phyloP scores from a whole-genome alignment of 2,329 filamentous ascomycete species.

The Trichoderma simmonsii region DNA sequence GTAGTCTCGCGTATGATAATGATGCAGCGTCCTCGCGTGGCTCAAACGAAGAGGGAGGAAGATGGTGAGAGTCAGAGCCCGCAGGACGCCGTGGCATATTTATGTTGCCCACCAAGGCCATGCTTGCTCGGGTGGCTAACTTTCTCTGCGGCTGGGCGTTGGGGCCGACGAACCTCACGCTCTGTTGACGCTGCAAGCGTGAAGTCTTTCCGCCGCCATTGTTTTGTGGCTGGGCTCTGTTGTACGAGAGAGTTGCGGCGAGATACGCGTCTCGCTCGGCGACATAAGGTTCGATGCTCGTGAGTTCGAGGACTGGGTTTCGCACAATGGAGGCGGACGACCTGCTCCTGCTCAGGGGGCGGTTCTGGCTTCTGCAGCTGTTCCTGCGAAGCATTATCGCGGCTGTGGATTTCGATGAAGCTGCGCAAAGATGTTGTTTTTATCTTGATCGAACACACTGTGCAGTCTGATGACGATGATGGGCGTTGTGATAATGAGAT shows the following conservation, averaged over 20 bases:
- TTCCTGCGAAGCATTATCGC: constrained; percentile 48
- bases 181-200: constrained; percentile 45
- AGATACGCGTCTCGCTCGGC: constrained; percentile 59
- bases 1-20: constrained; percentile 47
- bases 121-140: constrained; percentile 31
- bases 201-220: constrained; percentile 27
- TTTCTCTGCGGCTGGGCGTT: constrained; percentile 29
- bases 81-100: not conserved
- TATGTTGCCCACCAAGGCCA: constrained; percentile 19
- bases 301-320: constrained; percentile 41
- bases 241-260: constrained; percentile 60
- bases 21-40: constrained; percentile 48
- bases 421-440: not conserved
- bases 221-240: constrained; percentile 47
- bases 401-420: not conserved
- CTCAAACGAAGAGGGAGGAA: constrained; percentile 43
- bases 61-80: constrained; percentile 26
- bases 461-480: not conserved
- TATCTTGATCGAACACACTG: not conserved
- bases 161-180: constrained; percentile 52
- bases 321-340: constrained; percentile 46
- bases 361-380: constrained; percentile 42
- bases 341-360: constrained; percentile 49
- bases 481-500: not conserved
- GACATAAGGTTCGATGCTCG: constrained; percentile 47